Percentiles rank a stretch among this genome's conserved stretches.
Conservation (phyloP, 116 monocot genomes). For the Trichopus zeylanicus region DNA sequence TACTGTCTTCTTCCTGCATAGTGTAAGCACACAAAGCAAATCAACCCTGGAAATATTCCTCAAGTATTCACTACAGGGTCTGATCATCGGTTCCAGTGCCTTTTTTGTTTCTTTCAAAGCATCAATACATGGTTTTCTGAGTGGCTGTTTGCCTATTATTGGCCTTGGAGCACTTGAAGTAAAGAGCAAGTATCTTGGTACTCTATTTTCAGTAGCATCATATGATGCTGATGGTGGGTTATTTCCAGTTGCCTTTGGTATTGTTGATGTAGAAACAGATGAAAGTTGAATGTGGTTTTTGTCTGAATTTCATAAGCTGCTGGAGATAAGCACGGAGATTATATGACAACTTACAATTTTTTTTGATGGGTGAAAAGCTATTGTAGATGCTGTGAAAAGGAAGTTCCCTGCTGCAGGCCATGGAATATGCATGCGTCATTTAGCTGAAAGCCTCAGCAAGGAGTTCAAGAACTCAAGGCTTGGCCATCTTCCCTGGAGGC, state of each 20-base stretch:
- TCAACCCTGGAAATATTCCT: conserved; percentile 60
- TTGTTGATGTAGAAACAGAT: conserved; percentile 56
- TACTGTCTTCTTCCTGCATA: conserved; percentile 54
- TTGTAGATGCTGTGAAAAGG: conserved; percentile 43
- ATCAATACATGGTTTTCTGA: conserved; percentile 47
- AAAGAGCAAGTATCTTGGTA: conserved; percentile 63
- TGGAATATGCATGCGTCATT: conserved; percentile 46
- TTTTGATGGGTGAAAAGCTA: conserved; percentile 32
- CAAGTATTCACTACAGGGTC: conserved; percentile 45
- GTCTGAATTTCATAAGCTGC: conserved; percentile 59
- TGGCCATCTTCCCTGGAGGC: conserved; percentile 55
- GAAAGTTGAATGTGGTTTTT: conserved; percentile 79
- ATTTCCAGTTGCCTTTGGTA: conserved; percentile 56
- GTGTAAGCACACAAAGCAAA: conserved; percentile 48
- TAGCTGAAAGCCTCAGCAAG: conserved; percentile 44
- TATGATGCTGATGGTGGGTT: conserved; percentile 67
- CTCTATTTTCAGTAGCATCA: conserved; percentile 53
- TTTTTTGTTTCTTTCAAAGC: conserved; percentile 60
- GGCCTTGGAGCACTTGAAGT: conserved; percentile 43
- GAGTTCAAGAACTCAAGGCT: conserved; percentile 63
- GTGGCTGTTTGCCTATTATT: conserved; percentile 58
- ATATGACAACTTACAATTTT: conserved; percentile 47
- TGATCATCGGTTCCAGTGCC: conserved; percentile 47
- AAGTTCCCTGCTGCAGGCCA: conserved; percentile 50
- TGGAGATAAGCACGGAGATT: conserved; percentile 26